A percentile compares a stretch with the other conserved stretches of the same genome.
Conservation (phyloP, 2,329 filamentous ascomycete species). For the Aspergillus sp. region DNA sequence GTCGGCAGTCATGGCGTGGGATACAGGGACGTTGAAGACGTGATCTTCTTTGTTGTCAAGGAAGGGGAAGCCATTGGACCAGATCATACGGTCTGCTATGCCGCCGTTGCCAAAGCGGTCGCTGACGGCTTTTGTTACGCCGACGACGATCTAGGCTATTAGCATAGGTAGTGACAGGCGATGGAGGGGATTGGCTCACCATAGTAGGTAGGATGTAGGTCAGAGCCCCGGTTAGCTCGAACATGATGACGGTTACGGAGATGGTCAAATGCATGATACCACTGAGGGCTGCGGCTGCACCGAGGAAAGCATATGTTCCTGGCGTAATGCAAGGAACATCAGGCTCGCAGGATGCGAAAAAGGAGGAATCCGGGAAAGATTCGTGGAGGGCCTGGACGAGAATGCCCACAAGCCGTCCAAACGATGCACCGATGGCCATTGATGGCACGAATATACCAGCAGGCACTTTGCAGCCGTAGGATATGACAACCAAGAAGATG, state of each 20-base stretch:
- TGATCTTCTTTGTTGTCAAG: conserved; percentile 97
- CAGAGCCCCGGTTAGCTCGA: conserved; percentile 92
- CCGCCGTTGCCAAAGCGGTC: conserved; percentile 91
- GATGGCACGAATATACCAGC: conserved; percentile 97
- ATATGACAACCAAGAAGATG: conserved; percentile 81
- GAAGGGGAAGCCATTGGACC: conserved; percentile 96
- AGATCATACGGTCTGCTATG: conserved; percentile 97
- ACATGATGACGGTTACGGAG: conserved; percentile 98
- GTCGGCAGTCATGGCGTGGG: conserved; percentile 75
- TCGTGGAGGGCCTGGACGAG: conserved; percentile 86
- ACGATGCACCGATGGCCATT: conserved; percentile 93
- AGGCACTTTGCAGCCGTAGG: conserved; percentile 95
- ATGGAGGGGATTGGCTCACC: conserved; percentile 39
- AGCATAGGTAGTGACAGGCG: conserved; percentile 1
- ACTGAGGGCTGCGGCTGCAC: conserved; percentile 81
- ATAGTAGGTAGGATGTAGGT: conserved; percentile 97
- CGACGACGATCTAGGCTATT: conserved; percentile 68
- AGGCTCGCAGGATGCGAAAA: conserved; percentile 82
- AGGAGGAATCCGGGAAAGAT: conserved; percentile 69
- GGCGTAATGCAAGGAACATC: conserved; percentile 95
- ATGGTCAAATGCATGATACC: conserved; percentile 98
- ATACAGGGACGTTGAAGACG: conserved; percentile 90
- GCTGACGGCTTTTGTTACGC: conserved; percentile 87
- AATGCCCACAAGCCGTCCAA: conserved; percentile 90
- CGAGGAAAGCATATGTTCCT: conserved; percentile 92